Base-by-base conservation (phyloP, 2,329 filamentous ascomycete species). In the Colletotrichum cuscutae region DNA sequence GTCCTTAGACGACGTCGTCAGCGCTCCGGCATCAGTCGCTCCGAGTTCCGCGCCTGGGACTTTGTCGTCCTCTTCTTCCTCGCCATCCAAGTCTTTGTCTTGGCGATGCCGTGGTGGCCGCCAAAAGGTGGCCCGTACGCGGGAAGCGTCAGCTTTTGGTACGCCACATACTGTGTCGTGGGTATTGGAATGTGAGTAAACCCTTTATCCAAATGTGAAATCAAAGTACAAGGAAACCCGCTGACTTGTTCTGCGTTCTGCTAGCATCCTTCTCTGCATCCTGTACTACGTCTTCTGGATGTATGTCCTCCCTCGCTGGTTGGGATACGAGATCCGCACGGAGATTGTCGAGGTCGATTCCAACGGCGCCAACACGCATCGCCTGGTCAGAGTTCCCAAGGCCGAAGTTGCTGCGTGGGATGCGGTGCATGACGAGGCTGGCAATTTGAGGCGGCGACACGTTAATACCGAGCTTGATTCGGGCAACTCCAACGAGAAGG, bases 71-170 rank as follows among this genome's bases (percentile, higher is more conserved):
- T 87, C 8, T 92, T 94, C 80, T 90, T 87, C 61, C 86, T 92
- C 58, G 78, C 89, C 0, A 82, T 90, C 0, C 88, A 92, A 64
- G 68, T 91, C 0, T 94, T 90, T 71, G 82, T 93, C 57, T 81
- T 94, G 2, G 85, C 91, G 19, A 93, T 93, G 86, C 92, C 92
- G 0, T 94, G 92, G 92, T 92, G 90, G 75, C 92, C 92, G 2
- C 93, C 92, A 0, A 83, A 85, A 1, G 86, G 84, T 0, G 92
- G 92, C 0, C 83, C 83, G 0, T 86, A 88, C 42, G 89, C 87
- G 0, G 92, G 91, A 0, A 89, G 92, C 68, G 92, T 94, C 1
- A 92, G 88, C 65, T 94, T 95, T 80, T 94, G 90, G 89, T 95
- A 94, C 75, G 92, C 86, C 1, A 94, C 91, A 0, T 94, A 94